Evolutionary conservation across 2,329 filamentous ascomycete species (phyloP).

Genomic region (Fusarium armeniacum): DNA sequence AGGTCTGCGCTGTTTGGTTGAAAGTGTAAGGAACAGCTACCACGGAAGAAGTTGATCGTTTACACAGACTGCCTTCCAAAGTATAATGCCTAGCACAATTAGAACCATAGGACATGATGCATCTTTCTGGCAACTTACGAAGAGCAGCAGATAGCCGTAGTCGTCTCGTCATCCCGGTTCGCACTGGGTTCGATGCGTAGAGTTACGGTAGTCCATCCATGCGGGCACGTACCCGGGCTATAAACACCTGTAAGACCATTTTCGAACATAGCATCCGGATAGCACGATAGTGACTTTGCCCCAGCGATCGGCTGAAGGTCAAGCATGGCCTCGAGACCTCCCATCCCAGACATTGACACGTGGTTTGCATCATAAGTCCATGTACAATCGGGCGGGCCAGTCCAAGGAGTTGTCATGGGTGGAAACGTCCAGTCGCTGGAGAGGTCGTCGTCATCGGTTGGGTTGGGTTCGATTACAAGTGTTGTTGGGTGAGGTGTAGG

Average conservation of each 20-base stretch:
- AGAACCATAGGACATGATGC: slow-evolving; percentile 20
- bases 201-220: slow-evolving; percentile 58
- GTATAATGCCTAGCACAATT: slow-evolving; percentile 53
- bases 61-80: slow-evolving; percentile 54
- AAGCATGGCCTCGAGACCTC: slow-evolving; percentile 55
- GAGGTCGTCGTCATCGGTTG: slow-evolving; percentile 42
- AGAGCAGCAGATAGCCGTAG: slow-evolving; percentile 59
- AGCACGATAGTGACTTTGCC: slow-evolving; percentile 58
- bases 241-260: slow-evolving; percentile 57
- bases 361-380: slow-evolving; percentile 57
- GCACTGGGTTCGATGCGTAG: slow-evolving; percentile 51
- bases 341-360: slow-evolving; percentile 40
- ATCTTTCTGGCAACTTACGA: slow-evolving; percentile 53
- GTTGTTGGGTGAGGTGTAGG: slow-evolving; percentile 38
- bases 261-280: slow-evolving; percentile 58
- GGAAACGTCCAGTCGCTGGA: slow-evolving; percentile 49
- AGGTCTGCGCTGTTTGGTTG: slow-evolving; percentile 54
- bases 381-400: slow-evolving; percentile 54
- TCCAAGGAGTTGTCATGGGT: slow-evolving; percentile 58
- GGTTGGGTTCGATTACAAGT: slow-evolving; percentile 29
- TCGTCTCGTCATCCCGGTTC: slow-evolving; percentile 51
- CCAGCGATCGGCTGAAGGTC: slow-evolving; percentile 56
- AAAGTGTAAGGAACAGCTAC: slow-evolving; percentile 57
- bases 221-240: slow-evolving; percentile 58
- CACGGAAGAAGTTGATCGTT: slow-evolving; percentile 54